These are phyloP conservation scores for Paramecium sonneborni DNA, from an alignment of 73 alveolate genomes.

Conservation along the genomic window DNA sequence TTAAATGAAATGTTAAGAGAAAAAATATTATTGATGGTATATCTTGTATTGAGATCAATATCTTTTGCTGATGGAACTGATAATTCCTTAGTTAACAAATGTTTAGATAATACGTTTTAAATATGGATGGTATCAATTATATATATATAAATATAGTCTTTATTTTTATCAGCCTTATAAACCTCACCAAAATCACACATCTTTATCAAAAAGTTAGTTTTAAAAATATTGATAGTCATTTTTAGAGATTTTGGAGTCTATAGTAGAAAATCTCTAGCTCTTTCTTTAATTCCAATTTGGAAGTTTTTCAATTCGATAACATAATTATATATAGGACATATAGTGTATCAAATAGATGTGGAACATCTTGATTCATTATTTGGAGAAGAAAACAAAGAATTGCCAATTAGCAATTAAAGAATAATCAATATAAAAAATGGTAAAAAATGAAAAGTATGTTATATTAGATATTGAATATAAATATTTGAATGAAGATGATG, in stretches of 20 bases:
- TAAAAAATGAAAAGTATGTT: not conserved
- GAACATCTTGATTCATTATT: conserved; percentile 47
- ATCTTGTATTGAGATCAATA: conserved; percentile 51
- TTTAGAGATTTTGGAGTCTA: conserved; percentile 61
- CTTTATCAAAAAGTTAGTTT: conserved; percentile 48
- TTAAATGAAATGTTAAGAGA: conserved; percentile 59
- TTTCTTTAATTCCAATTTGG: conserved; percentile 58
- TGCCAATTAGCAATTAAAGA: not conserved
- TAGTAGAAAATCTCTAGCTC: conserved; percentile 46
- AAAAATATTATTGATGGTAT: conserved; percentile 53
- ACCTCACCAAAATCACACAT: conserved; percentile 63
- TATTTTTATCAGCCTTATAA: conserved; percentile 56
- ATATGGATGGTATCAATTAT: conserved; percentile 60
- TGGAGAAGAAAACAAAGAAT: conserved; percentile 6
- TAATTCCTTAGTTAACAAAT: conserved; percentile 36
- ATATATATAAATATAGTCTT: not conserved
- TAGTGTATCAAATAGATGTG: conserved; percentile 42
- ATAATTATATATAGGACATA: conserved; percentile 45
- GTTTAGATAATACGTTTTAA: conserved; percentile 61
- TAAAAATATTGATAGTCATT: conserved; percentile 49
- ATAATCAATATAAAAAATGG: conserved; percentile 3
- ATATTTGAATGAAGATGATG: conserved; percentile 66
- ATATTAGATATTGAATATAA: conserved; percentile 50
- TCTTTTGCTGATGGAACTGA: conserved; percentile 68
- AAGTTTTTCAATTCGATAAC: conserved; percentile 55